phyloP scores from a whole-genome alignment of 495 filamentous ascomycete genomes.

The Penicillium paradoxum region DNA sequence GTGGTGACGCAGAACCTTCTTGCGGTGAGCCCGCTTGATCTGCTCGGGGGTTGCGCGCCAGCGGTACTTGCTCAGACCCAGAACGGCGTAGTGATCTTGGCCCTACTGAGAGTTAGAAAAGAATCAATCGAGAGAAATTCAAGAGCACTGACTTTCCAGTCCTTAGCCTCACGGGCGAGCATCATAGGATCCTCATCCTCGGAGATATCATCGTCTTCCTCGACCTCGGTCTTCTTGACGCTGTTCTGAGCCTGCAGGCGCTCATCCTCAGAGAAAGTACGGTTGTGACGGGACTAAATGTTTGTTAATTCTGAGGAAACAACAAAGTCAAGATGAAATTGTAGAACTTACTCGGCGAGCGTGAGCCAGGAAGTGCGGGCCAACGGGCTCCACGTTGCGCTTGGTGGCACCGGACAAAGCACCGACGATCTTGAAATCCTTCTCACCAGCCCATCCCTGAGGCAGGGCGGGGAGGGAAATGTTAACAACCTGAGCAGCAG shows the following conservation, averaged over 20 bases:
- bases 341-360: slow-evolving; percentile 68
- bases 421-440: slow-evolving; percentile 81
- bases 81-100: slow-evolving; percentile 98
- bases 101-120: slow-evolving; percentile 45
- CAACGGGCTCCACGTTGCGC: slow-evolving; percentile 89
- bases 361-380: slow-evolving; percentile 95
- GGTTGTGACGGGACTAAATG: slow-evolving; percentile 76
- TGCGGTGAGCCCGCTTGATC: slow-evolving; percentile 97
- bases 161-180: slow-evolving; percentile 89
- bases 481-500: slow-evolving; percentile 40
- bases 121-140: no score
- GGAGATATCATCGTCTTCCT: slow-evolving; percentile 83
- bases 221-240: slow-evolving; percentile 92
- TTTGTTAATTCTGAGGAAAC: slow-evolving; percentile 17
- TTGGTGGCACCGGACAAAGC: slow-evolving; percentile 63
- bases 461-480: slow-evolving; percentile 71
- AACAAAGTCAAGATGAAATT: not conserved
- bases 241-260: slow-evolving; percentile 90
- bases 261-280: slow-evolving; percentile 98
- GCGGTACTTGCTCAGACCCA: slow-evolving; percentile 88
- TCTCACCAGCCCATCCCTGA: slow-evolving; percentile 78
- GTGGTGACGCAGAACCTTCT: slow-evolving; percentile 98
- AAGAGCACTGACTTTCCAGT: slow-evolving; percentile 88
- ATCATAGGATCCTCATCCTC: slow-evolving; percentile 89
- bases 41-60: slow-evolving; percentile 91